Percentiles rank a stretch among this genome's conserved stretches.
Conservation (phyloP, 106 monocot species). For the Dendrobium officinale region DNA sequence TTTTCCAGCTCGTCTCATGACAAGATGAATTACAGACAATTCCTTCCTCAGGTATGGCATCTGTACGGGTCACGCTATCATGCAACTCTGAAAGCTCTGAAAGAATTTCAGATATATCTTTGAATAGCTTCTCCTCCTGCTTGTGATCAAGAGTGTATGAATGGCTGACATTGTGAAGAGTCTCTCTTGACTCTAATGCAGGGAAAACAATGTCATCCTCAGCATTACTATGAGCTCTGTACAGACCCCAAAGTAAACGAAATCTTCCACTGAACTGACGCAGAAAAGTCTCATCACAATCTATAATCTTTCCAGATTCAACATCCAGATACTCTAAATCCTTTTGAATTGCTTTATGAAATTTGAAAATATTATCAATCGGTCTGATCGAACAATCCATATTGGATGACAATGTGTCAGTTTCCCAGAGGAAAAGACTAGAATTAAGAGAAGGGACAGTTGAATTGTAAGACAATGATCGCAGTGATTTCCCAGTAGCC, state of each 20-base stretch:
- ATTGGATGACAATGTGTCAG: constrained; percentile 48
- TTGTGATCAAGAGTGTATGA: constrained; percentile 96
- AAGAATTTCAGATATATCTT: constrained; percentile 74
- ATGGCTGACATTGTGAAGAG: constrained; percentile 95
- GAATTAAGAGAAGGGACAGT: constrained; percentile 78
- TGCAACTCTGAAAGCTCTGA: constrained; percentile 61
- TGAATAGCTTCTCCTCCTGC: constrained; percentile 94
- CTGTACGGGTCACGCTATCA: constrained; percentile 21
- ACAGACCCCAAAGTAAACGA: constrained; percentile 88
- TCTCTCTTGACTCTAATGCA: constrained; percentile 91
- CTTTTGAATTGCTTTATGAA: constrained; percentile 92
- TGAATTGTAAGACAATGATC: constrained; percentile 55
- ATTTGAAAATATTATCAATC: constrained; percentile 96
- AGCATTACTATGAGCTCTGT: constrained; percentile 96
- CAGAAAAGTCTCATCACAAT: constrained; percentile 63
- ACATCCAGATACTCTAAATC: constrained; percentile 93
- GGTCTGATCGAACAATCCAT: constrained; percentile 40
- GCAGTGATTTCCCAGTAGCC: constrained; percentile 42
- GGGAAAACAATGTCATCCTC: constrained; percentile 99
- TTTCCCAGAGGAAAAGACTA: constrained; percentile 74
- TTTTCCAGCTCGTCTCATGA: constrained; percentile 20
- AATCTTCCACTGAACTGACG: constrained; percentile 89
- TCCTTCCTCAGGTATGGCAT: constrained; percentile 12
- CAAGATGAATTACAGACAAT: constrained; percentile 1
- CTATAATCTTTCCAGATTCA: constrained; percentile 87